Evolutionary conservation across 2,329 filamentous ascomycete species (phyloP), one percentile per base, ranked within the genome.

Genomic region (Mycosphaerella arachidis): DNA sequence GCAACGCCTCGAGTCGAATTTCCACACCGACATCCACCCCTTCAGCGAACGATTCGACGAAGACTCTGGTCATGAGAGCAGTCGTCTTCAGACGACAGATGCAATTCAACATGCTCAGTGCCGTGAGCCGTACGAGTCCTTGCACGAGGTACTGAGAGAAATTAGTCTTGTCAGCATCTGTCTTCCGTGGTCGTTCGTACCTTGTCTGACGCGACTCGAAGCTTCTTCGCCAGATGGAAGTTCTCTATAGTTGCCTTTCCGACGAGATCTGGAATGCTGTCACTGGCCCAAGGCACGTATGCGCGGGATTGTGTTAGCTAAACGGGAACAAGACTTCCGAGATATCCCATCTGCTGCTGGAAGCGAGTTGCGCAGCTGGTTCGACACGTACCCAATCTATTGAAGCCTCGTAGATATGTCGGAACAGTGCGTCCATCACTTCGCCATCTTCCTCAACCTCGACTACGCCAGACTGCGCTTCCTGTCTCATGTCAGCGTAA

Each of bases 391-490:
- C 7, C 13, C 40, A 43, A 13, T 43, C 40, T 7, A 43, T n/a
- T n/a, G 40, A 16, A 16, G 13, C 12, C 10, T 40, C 48, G 31
- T 60, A 60, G 12, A 60, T 10, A 30, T 56, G 48, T 4, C 45
- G 48, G 27, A 60, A 29, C 1, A 60, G 31, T 9, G 50, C 37
- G 30, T 60, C 37, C 18, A 60, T 55, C 2, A 53, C 46, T 4
- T 20, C 10, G 16, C 29, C 48, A 46, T 29, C 30, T n/a, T 60
- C 53, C 16, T 45, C 29, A 4, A 60, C 33, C 6, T 48, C 16
- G 29, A 60, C 50, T 7, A 33, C 18, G 3, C 58, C 48, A 13
- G 58, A n/a, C 6, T 46, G 24, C 3, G 48, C 33, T 31, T 60
- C 58, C 48, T 50, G 48, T n/a, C 10, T 3, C 8, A 20, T 7